A percentile compares a stretch with the other conserved stretches of the same genome.
Conservation (phyloP, 208 protist genomes). For the Leishmania amazonensis region DNA sequence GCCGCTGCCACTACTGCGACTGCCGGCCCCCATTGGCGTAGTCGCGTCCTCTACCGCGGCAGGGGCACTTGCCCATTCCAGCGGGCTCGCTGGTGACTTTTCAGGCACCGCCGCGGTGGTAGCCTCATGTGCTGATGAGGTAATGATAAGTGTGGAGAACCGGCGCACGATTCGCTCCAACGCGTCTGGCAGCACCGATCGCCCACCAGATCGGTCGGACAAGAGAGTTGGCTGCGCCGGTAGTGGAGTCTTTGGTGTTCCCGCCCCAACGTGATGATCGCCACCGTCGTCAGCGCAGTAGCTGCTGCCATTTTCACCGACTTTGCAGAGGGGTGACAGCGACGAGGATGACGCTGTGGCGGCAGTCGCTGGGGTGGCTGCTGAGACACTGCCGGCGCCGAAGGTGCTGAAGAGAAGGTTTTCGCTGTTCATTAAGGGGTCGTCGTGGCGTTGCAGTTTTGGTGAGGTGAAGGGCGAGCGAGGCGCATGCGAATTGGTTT, state of each 20-base stretch:
- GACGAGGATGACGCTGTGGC: neutral
- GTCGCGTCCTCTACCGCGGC: neutral
- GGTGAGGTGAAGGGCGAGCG: constrained; percentile 11
- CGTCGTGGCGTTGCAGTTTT: neutral
- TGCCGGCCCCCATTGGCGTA: neutral
- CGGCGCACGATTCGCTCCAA: neutral
- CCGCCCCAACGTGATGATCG: neutral
- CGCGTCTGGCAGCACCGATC: neutral
- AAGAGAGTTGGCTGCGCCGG: neutral
- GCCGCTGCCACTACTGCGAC: constrained; percentile 8
- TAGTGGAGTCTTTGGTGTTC: neutral
- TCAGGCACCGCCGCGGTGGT: neutral
- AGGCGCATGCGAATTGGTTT: neutral
- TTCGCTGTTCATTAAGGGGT: constrained; percentile 16
- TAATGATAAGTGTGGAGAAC: neutral
- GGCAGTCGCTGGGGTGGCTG: neutral
- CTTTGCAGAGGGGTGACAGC: neutral
- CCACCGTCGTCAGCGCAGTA: neutral
- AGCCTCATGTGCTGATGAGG: neutral
- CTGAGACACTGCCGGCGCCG: constrained; percentile 20
- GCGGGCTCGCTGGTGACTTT: neutral
- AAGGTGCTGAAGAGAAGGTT: constrained; percentile 13
- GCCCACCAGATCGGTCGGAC: neutral
- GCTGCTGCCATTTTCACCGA: neutral
- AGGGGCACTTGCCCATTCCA: neutral